Percentiles rank a stretch among this genome's conserved stretches.
These are phyloP conservation scores for Actinomortierella ambigua DNA, from an alignment of 371 early-diverging fungal species.

Conservation along the genomic window DNA sequence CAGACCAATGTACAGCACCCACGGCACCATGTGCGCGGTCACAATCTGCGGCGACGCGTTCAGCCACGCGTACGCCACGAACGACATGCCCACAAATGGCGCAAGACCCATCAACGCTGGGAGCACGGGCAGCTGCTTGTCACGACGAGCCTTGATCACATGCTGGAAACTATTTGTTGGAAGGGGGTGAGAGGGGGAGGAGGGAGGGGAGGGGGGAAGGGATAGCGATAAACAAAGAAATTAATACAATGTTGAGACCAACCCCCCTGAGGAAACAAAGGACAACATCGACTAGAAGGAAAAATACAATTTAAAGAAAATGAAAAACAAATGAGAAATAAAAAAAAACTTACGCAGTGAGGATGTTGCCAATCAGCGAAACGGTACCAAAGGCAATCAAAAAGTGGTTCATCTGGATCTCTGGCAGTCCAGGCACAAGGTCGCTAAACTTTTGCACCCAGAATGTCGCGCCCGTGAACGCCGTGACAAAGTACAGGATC, in stretches of 20 bases:
- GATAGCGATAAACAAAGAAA: no score
- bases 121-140: conserved; percentile 53
- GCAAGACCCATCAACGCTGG: conserved; percentile 65
- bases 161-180: conserved; percentile 57
- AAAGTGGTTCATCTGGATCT: conserved; percentile 66
- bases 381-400: conserved; percentile 62
- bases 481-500: conserved; percentile 68
- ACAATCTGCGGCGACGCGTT: conserved; percentile 70
- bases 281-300: no score
- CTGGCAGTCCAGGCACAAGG: conserved; percentile 49
- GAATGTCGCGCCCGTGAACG: conserved; percentile 63
- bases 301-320: no score
- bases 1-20: conserved; percentile 72
- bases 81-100: conserved; percentile 67
- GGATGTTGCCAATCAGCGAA: conserved; percentile 63
- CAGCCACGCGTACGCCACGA: conserved; percentile 71
- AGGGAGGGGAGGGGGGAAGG: no score
- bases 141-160: conserved; percentile 55
- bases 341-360: conserved; percentile 53
- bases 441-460: conserved; percentile 48
- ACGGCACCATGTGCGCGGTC: conserved; percentile 65
- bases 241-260: conserved; percentile 50
- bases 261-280: no score
- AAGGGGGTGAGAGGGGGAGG: conserved; percentile 2
- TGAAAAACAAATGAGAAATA: no score